Base-by-base conservation (phyloP, 2,329 filamentous ascomycete species). In the Phyllosticta citribraziliensis region DNA sequence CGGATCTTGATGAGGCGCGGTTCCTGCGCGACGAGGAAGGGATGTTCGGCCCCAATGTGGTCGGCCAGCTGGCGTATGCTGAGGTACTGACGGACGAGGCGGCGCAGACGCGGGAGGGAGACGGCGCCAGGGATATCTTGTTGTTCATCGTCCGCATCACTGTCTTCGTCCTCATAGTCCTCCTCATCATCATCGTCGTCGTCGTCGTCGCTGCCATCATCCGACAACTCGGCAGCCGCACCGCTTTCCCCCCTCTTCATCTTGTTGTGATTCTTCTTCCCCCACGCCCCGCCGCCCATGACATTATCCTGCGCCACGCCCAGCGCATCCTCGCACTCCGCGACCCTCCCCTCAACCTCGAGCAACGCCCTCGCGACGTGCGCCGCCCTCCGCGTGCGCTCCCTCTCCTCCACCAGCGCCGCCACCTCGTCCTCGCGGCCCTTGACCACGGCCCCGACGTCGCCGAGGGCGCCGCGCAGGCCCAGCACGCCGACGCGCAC, bases 401-500 rank as follows among this genome's bases (percentile, higher is more conserved):
- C 81, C n/a, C 92, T 83, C 72, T 95, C 85, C n/a, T 76, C 73
- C 60, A 90, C 78, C 57, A 91, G 74, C 3, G 70, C 73, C 47
- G 79, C 78, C 1, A 91, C 83, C 66, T 93, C 87, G 20, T 74
- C 74, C 24, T 83, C 84, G 64, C 87, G 81, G 62, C 82, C 80
- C 8, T 79, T 77, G 0, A 97, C 88, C 19, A 80, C 82, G 10
- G 76, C 78, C 70, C 85, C 85, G 56, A 97, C 81, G 56, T 86
- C 86, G 65, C 89, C 86, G 0, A 97, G 84, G 57, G 94, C 91
- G 65, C 92, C 83, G 63, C 86, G 82, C 69, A 99, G 97, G 0
- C 91, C 91, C 63, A 97, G 73, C 60, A 99, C 75, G 0, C 91
- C 91, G 0, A 99, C 88, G 52, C 90, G 83, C 33, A 97, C 88